Evolutionary conservation across 1,284 basidiomycete species (phyloP), one percentile per base, ranked within the genome.

Genomic region (Ustanciosporium gigantosporum): DNA sequence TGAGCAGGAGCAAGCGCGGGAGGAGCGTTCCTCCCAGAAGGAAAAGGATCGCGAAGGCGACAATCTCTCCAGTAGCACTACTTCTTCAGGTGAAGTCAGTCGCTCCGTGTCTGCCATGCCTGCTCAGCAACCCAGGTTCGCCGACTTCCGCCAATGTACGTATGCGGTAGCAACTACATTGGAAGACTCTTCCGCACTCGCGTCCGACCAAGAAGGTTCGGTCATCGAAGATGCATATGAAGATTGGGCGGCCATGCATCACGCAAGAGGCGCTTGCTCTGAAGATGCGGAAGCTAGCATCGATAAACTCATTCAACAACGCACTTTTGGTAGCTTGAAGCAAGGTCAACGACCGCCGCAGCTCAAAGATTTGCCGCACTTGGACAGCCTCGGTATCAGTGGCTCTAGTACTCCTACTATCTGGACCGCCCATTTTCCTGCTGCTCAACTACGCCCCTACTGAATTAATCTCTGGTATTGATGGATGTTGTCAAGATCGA

Each of bases 371-470:
- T 9, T 64, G 5, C 31, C 42, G 27, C 42, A 46, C 14, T 39
- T 64, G 11, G 60, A 58, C 15, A 32, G 41, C 2, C 35, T 59
- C 3, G 39, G 21, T 15, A 27, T 41, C 5, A 65, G 47, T 20
- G 61, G 47, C 0, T 40, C 61, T 6, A 42, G 43, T n/a, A 51
- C 61, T 16, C 61, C 61, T 3, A 55, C 50, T 4, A 34, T 59
- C 25, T 58, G 56, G 56, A 47, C 56, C 9, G 41, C 47, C 7
- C 61, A 59, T 14, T 65, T 65, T 20, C 61, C 61, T 11, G 44
- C 61, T 7, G 55, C 61, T 31, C 61, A 65, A n/a, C 45, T 65
- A 19, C 46, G 61, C 20, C 61, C 61, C 16, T 65, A 65, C 39
- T 65, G 46, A 25, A 8, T 19, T 19, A 29, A 29, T n/a, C 27